These are phyloP conservation scores for Carex kokanica DNA, from an alignment of 176 grass and related monocot species.

Conservation along the genomic window DNA sequence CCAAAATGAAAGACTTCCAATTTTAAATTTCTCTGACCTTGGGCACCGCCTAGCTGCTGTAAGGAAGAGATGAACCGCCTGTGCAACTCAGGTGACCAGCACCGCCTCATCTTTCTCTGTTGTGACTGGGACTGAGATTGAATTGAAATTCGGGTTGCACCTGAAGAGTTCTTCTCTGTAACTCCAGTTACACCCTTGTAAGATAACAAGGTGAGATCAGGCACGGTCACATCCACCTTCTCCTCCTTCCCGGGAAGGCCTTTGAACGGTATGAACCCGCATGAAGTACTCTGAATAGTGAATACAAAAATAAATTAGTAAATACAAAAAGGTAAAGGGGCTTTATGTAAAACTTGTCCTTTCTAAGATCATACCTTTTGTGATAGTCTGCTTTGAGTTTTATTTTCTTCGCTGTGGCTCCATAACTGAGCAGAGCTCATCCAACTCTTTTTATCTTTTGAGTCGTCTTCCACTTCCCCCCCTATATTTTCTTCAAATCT, in stretches of 20 bases:
- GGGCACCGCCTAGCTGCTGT: constrained; percentile 66
- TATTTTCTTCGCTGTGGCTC: constrained; percentile 39
- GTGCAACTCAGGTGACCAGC: constrained; percentile 92
- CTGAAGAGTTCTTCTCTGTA: constrained; percentile 28
- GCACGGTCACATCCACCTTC: background rate
- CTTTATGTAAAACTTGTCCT: background rate
- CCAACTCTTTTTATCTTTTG: constrained; percentile 74
- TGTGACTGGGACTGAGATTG: constrained; percentile 25
- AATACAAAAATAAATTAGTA: background rate
- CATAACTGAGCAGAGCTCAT: constrained; percentile 96
- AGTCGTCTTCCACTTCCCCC: constrained; percentile 38
- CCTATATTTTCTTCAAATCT: constrained; percentile 25
- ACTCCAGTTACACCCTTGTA: constrained; percentile 17
- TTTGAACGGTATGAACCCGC: background rate
- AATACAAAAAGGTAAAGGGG: background rate
- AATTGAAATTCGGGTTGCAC: constrained; percentile 13
- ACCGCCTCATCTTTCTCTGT: constrained; percentile 69
- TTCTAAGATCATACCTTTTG: constrained; percentile 35
- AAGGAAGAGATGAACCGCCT: constrained; percentile 69
- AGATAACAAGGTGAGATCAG: constrained; percentile 49
- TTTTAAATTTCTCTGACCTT: constrained; percentile 31
- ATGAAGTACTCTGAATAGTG: background rate
- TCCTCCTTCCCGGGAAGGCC: constrained; percentile 13
- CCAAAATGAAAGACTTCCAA: background rate
- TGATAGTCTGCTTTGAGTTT: constrained; percentile 18